A percentile compares a stretch with the other conserved stretches of the same genome.
Conservation (phyloP, 441 rosid genomes). For the Arabidopsis lyrata region DNA sequence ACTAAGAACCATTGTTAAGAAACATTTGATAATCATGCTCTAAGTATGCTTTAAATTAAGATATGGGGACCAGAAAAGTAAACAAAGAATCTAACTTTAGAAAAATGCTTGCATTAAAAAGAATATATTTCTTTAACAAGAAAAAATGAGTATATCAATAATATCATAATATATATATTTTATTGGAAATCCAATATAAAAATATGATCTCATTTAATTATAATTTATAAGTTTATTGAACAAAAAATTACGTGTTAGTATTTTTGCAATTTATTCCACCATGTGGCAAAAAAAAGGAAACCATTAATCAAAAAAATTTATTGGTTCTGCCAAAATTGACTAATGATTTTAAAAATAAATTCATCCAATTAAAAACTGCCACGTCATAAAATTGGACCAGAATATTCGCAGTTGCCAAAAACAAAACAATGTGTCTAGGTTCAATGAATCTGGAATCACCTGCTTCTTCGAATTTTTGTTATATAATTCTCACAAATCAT, state of each 20-base stretch:
- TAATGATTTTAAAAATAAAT: conserved; percentile 36
- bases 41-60: background rate
- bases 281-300: background rate
- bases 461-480: conserved; percentile 28
- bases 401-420: background rate
- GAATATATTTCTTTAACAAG: background rate
- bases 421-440: conserved; percentile 57
- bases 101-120: background rate
- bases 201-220: background rate
- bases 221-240: background rate
- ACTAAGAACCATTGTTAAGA: no score
- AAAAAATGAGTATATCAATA: no score
- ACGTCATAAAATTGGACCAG: conserved; percentile 42
- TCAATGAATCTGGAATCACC: conserved; percentile 55
- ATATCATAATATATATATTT: background rate
- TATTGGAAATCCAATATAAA: background rate
- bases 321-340: conserved; percentile 42
- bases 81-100: background rate
- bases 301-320: background rate
- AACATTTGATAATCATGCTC: no score
- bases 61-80: conserved; percentile 17
- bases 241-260: background rate
- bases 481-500: conserved; percentile 40
- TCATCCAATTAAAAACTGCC: conserved; percentile 45
- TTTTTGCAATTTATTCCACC: background rate